Conservation (phyloP, 176 grass and related monocot species). For the Secale cereale region DNA sequence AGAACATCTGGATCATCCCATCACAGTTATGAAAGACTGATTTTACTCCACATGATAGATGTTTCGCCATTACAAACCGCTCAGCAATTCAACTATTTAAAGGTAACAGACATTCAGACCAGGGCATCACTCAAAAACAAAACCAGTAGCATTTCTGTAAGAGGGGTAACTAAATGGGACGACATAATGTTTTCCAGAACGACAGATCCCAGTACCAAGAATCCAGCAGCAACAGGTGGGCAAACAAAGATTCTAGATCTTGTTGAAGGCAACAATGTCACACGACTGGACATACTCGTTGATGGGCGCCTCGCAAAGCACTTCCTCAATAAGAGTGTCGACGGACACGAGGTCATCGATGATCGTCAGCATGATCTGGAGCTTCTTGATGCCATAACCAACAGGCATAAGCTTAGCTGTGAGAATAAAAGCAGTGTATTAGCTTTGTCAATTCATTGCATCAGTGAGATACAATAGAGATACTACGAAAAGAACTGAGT, state of each 20-base stretch:
- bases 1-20: neutral
- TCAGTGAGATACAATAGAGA: neutral
- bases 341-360: conserved; percentile 85
- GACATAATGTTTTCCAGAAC: neutral
- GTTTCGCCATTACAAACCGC: conserved; percentile 30
- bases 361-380: conserved; percentile 86
- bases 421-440: neutral
- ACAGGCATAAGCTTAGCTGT: conserved; percentile 87
- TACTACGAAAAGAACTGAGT: neutral
- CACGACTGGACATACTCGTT: conserved; percentile 85
- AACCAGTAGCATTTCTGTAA: conserved; percentile 19
- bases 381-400: conserved; percentile 96
- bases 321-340: conserved; percentile 73
- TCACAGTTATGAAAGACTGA: neutral
- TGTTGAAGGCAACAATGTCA: conserved; percentile 96
- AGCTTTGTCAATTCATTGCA: neutral
- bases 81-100: conserved; percentile 25
- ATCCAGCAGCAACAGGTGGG: neutral
- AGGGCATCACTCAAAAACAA: conserved; percentile 23
- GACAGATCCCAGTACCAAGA: neutral
- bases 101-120: conserved; percentile 23
- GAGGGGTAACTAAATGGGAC: conserved; percentile 2
- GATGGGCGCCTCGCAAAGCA: conserved; percentile 44
- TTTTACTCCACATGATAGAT: conserved; percentile 15
- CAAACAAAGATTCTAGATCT: conserved; percentile 45